Conservation (phyloP, 2,329 filamentous ascomycete genomes). For the Curvularia spicifera region DNA sequence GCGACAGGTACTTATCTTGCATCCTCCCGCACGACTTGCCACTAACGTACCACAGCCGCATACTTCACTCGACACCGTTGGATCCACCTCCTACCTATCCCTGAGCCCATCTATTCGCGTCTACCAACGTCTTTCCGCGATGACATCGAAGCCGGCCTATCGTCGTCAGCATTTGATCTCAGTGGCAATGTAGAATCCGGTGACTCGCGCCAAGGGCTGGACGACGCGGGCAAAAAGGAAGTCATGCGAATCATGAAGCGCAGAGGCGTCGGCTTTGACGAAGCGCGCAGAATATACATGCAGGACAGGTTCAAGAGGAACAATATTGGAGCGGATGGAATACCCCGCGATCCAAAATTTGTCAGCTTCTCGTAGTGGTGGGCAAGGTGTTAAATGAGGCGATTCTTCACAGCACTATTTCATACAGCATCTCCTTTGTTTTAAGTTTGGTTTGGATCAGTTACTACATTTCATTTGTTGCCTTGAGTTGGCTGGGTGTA, state of each 20-base stretch:
- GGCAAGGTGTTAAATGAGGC: not conserved
- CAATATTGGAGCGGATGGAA: slow-evolving; percentile 85
- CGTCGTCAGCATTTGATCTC: slow-evolving; percentile 83
- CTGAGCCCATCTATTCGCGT: slow-evolving; percentile 73
- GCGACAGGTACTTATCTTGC: slow-evolving; percentile 65
- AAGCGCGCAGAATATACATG: slow-evolving; percentile 85
- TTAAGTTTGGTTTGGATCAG: slow-evolving; percentile 2
- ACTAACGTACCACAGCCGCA: slow-evolving; percentile 59
- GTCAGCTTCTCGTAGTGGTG: slow-evolving; percentile 76
- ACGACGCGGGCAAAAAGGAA: slow-evolving; percentile 79
- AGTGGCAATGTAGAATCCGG: slow-evolving; percentile 77
- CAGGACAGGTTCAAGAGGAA: slow-evolving; percentile 85
- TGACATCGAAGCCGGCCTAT: slow-evolving; percentile 88
- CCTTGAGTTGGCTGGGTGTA: slow-evolving; percentile 8
- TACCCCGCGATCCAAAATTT: slow-evolving; percentile 91
- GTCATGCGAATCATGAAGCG: slow-evolving; percentile 91
- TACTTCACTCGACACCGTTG: slow-evolving; percentile 83
- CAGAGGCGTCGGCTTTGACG: slow-evolving; percentile 82
- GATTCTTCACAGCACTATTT: slow-evolving; percentile 3
- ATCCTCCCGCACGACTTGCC: slow-evolving; percentile 11
- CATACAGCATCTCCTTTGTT: slow-evolving; percentile 16
- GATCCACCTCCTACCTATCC: slow-evolving; percentile 70
- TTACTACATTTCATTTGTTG: slow-evolving; percentile 19
- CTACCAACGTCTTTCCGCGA: slow-evolving; percentile 78
- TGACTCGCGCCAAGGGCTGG: slow-evolving; percentile 80